phyloP scores from a whole-genome alignment of 2,329 filamentous ascomycete genomes.

The Periconia macrospinosa region DNA sequence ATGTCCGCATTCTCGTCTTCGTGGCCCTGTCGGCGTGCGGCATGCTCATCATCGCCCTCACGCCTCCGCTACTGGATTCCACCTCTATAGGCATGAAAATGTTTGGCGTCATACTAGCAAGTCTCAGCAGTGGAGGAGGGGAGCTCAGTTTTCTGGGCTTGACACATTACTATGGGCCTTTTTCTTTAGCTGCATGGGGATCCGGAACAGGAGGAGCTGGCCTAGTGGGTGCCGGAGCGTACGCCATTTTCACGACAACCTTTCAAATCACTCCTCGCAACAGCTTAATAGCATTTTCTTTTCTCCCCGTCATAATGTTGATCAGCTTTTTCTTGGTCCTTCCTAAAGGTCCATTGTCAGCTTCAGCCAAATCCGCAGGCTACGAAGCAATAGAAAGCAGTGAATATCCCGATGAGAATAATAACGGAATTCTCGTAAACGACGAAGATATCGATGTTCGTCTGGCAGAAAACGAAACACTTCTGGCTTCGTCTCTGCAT shows the following conservation, averaged over 20 bases:
- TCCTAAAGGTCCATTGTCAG: slow-evolving; percentile 67
- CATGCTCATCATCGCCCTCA: slow-evolving; percentile 87
- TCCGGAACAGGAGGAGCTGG: slow-evolving; percentile 90
- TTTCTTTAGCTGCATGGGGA: slow-evolving; percentile 87
- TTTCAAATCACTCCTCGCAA: slow-evolving; percentile 72
- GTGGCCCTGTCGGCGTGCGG: slow-evolving; percentile 75
- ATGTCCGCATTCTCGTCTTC: slow-evolving; percentile 72
- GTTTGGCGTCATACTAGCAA: slow-evolving; percentile 80
- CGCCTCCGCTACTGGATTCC: slow-evolving; percentile 61
- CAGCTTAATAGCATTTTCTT: slow-evolving; percentile 76
- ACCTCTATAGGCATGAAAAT: slow-evolving; percentile 74
- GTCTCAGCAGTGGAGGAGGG: slow-evolving; percentile 80
- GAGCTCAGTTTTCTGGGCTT: slow-evolving; percentile 89
- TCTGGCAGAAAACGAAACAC: slow-evolving; percentile 34
- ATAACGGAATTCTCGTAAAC: background rate
- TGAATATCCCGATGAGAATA: slow-evolving; percentile 26
- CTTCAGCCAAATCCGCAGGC: slow-evolving; percentile 47
- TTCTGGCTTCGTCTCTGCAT: slow-evolving; percentile 39
- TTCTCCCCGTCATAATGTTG: slow-evolving; percentile 80
- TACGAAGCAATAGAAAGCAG: slow-evolving; percentile 59
- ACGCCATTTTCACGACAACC: slow-evolving; percentile 82
- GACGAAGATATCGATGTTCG: slow-evolving; percentile 11
- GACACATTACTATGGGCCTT: slow-evolving; percentile 89
- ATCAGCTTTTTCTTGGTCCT: slow-evolving; percentile 82
- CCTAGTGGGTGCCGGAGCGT: slow-evolving; percentile 81